Percentiles rank a stretch among this genome's conserved stretches.
These are phyloP conservation scores for Paralagenidium karlingii DNA, from an alignment of 352 stramenopile species.

Conservation along the genomic window DNA sequence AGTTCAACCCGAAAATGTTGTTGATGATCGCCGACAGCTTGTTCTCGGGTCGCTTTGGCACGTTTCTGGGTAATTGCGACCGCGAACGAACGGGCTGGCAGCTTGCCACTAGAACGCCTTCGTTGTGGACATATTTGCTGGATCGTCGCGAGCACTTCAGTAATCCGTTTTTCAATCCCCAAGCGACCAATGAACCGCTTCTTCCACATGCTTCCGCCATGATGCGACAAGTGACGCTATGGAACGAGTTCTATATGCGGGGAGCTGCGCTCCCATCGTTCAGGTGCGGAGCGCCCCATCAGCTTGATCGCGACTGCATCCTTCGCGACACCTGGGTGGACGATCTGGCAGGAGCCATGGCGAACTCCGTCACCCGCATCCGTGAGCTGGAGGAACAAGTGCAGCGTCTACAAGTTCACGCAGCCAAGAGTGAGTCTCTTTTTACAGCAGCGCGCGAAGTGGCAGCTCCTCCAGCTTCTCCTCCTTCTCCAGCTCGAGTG, in stretches of 20 bases:
- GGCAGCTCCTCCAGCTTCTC: no score
- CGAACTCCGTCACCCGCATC: slow-evolving; percentile 30
- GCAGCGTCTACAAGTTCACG: slow-evolving; percentile 1
- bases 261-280: slow-evolving; percentile 25
- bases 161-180: slow-evolving; percentile 62
- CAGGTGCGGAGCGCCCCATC: slow-evolving; percentile 11
- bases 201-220: slow-evolving; percentile 39
- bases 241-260: slow-evolving; percentile 73
- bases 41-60: slow-evolving; percentile 67
- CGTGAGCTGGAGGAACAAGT: slow-evolving; percentile 42
- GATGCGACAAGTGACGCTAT: slow-evolving; percentile 61
- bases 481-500: no score
- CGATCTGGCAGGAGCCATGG: slow-evolving; percentile 47
- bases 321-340: slow-evolving; percentile 16
- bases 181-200: slow-evolving; percentile 23
- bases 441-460: no score
- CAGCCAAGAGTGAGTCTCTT: no score
- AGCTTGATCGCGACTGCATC: slow-evolving; percentile 2
- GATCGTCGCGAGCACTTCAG: slow-evolving; percentile 22
- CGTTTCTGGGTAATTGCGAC: slow-evolving; percentile 83
- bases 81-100: slow-evolving; percentile 48
- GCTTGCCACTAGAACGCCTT: slow-evolving; percentile 37
- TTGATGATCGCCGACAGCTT: slow-evolving; percentile 56
- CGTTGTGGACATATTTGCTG: slow-evolving; percentile 53
- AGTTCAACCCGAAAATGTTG: slow-evolving; percentile 69